A percentile compares a stretch with the other conserved stretches of the same genome.
Conservation (phyloP, 345 rosid species). For the Acer campestre region DNA sequence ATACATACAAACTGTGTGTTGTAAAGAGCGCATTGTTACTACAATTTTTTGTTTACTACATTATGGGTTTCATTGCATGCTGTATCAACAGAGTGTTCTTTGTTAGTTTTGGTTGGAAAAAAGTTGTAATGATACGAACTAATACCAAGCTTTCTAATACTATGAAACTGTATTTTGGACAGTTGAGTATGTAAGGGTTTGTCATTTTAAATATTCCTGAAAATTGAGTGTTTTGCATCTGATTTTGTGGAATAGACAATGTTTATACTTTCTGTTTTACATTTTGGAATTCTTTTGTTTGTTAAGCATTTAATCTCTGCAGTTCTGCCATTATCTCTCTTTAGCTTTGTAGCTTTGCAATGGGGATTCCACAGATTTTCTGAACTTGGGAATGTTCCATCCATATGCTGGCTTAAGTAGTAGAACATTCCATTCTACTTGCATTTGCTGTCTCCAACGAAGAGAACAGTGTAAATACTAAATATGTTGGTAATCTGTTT, state of each 20-base stretch:
- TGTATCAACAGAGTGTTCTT: background rate
- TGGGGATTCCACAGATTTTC: background rate
- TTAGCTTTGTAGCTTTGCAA: background rate
- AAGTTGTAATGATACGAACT: background rate
- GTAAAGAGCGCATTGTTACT: conserved; percentile 3
- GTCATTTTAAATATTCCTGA: background rate
- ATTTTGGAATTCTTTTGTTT: background rate
- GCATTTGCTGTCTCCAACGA: background rate
- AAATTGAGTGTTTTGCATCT: background rate
- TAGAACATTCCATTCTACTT: background rate
- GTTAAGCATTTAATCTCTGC: background rate
- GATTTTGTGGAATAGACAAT: background rate
- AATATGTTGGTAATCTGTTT: background rate
- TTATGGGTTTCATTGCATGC: conserved; percentile 1
- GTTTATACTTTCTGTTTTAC: background rate
- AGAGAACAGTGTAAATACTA: background rate
- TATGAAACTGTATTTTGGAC: background rate
- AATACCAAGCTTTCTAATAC: background rate
- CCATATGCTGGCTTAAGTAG: background rate
- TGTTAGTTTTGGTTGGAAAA: background rate
- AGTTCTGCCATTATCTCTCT: background rate
- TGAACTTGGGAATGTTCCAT: background rate
- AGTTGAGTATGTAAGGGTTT: background rate
- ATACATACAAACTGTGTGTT: conserved; percentile 23
- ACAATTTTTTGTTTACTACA: background rate